Base-by-base conservation (phyloP, 805 yeast genomes). In the Lipomyces chichibuensis region DNA sequence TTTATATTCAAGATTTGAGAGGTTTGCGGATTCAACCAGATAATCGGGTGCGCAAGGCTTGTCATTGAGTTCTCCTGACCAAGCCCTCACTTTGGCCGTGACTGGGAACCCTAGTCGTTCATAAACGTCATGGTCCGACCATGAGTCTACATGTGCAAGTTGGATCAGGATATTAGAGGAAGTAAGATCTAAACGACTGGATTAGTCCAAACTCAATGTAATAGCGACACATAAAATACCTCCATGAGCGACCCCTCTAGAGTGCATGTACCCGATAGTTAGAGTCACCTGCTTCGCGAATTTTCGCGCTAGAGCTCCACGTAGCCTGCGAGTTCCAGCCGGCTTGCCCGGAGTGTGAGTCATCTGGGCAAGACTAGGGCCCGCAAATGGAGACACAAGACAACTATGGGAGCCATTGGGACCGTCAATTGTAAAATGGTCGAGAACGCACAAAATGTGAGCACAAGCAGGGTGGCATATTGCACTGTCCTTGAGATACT, bases 61-160 rank as follows among this genome's bases (percentile, higher is more conserved):
- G 20, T 74, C 6, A 80, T 84, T 20, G 76, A 86, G 35, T 57
- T 81, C n/a, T 63, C 77, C 1, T 80, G 87, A 33, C 75, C 84
- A 1, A 73, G 74, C 1, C 78, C 82, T 64, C 86, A 84, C 0
- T 76, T 85, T 80, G 65, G 70, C 29, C 63, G 75, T 78, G 23
- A 52, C 55, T 52, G 55, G 55, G 29, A 13, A 52, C 4, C 55
- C 32, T 3, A 52, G 55, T 20, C 14, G 32, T 52, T 52, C 29
- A 3, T 52, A 52, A 52, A 52, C 55, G 17, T 52, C 55, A 23
- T 27, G 55, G 6, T 52, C 55, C 29, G 55, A 7, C 55, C 55
- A 52, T 52, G 27, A 20, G 29, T 52, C 55, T 8, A 23, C 55
- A 52, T 23, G 27, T 23, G 55, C 29, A 52, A 52, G 55, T 52